A percentile compares a stretch with the other conserved stretches of the same genome.
These are phyloP conservation scores for Pestalotiopsis sp. DNA, from an alignment of 2,329 filamentous ascomycete genomes.

Conservation along the genomic window DNA sequence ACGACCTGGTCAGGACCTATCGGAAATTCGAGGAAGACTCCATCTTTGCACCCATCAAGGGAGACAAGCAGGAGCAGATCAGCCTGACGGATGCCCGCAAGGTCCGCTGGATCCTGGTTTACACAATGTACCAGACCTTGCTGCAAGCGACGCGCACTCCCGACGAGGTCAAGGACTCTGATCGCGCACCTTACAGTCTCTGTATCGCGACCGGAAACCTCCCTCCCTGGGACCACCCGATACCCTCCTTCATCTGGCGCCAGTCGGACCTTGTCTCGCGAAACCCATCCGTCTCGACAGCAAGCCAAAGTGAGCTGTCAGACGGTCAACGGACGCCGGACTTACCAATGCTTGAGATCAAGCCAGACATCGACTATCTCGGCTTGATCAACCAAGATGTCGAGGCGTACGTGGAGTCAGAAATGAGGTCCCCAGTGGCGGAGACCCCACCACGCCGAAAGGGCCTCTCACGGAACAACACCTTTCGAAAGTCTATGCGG, in stretches of 20 bases:
- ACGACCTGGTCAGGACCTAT: constrained; percentile 68
- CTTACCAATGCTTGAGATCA: constrained; percentile 41
- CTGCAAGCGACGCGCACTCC: constrained; percentile 64
- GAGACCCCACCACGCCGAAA: constrained; percentile 25
- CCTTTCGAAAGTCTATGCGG: constrained; percentile 32
- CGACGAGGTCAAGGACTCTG: constrained; percentile 59
- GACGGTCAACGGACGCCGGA: constrained; percentile 14
- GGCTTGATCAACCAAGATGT: constrained; percentile 41
- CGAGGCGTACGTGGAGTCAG: constrained; percentile 10
- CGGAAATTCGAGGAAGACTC: constrained; percentile 68
- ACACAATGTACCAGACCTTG: constrained; percentile 73
- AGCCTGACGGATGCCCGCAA: constrained; percentile 71
- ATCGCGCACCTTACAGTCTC: constrained; percentile 59
- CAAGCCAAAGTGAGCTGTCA: constrained; percentile 11
- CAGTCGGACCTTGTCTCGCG: constrained; percentile 29
- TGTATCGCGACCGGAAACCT: constrained; percentile 44
- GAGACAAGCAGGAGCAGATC: constrained; percentile 59
- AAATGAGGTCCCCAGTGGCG: not conserved
- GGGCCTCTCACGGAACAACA: constrained; percentile 31
- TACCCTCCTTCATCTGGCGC: constrained; percentile 29
- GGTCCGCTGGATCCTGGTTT: constrained; percentile 77
- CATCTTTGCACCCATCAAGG: constrained; percentile 49
- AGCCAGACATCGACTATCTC: constrained; percentile 60
- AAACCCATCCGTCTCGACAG: constrained; percentile 18
- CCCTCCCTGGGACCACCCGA: constrained; percentile 46